Base-by-base conservation (phyloP, 78 protist genomes). In the Dictyostelium firmibasis region DNA sequence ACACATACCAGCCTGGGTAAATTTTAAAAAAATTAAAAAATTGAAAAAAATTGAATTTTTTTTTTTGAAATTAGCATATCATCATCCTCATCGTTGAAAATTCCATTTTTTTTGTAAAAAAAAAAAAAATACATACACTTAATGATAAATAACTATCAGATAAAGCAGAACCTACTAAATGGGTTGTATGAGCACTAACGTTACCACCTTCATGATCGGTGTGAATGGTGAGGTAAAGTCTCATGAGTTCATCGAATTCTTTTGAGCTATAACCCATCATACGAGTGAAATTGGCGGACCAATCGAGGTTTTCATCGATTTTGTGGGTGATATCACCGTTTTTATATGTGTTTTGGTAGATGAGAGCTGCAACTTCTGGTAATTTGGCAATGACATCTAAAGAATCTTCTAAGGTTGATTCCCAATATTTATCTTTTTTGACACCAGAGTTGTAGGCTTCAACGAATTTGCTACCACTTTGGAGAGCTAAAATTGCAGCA, bases 161-260 rank as follows among this genome's bases (percentile, higher is more conserved):
- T 44, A 99, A 98, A 33, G 99, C 98, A 5, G 98, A 92, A 81
- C 99, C 99, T 36, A 99, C 99, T 43, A 99, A 96, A 93, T 97
- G 99, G n/a, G 98, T 96, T 33, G 99, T 77, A 96, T 99, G 99
- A 27, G 99, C 99, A 47, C 97, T 86, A 23, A 97, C 99, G 84
- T 98, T 98, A 78, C 99, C 99, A 47, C 99, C 98, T 86, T 99
- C 99, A 97, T 98, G 99, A 92, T 98, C 99, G 53, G 99, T 25
- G 97, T 99, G 99, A 93, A 99, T 98, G 87, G 94, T 78, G 44
- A 99, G 94, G 96, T 99, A 99, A 35, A 99, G 96, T 31, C 99
- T 96, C 98, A 99, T 96, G 50, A 98, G 94, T 86, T 99, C 99
- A 81, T 60, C 88, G 85, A 99, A 96, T 81, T 96, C 94, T 38